Percentiles rank a stretch among this genome's conserved stretches.
These are phyloP conservation scores for Xylaria nigripes DNA, from an alignment of 495 filamentous ascomycete genomes.

Conservation along the genomic window DNA sequence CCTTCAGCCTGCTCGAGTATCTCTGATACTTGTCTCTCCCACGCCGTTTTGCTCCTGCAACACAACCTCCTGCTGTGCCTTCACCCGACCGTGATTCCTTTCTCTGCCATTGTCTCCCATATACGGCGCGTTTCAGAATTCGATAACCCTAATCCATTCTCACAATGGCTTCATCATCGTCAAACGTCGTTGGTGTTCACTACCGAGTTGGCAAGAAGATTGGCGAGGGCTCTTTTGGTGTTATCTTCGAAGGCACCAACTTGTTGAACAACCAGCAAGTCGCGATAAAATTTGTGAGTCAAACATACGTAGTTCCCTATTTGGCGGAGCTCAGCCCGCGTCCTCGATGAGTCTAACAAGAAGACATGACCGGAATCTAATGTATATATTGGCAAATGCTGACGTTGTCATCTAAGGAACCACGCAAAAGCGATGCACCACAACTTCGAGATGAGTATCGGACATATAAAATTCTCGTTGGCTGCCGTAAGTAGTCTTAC, in stretches of 20 bases:
- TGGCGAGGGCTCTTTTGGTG: constrained; percentile 96
- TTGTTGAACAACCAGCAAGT: constrained; percentile 98
- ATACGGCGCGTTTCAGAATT: background rate
- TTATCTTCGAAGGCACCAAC: constrained; percentile 98
- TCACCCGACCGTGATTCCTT: constrained; percentile 3
- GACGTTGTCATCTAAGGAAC: constrained; percentile 60
- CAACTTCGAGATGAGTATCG: constrained; percentile 98
- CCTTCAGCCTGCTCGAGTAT: constrained; percentile 5
- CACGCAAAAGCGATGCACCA: constrained; percentile 95
- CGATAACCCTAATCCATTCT: background rate
- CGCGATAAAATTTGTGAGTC: constrained; percentile 98
- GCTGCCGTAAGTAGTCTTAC: constrained; percentile 73
- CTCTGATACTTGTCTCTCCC: constrained; percentile 10
- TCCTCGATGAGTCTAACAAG: too few relatives aligned
- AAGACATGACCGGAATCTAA: too few relatives aligned
- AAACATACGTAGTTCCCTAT: background rate
- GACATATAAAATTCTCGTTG: constrained; percentile 98
- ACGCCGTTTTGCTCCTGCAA: background rate
- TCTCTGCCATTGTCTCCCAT: background rate
- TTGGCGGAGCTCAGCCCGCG: background rate
- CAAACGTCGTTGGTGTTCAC: constrained; percentile 98
- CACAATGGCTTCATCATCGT: constrained; percentile 85
- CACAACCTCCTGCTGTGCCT: constrained; percentile 2
- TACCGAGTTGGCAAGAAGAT: constrained; percentile 99
- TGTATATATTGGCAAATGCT: background rate